Evolutionary conservation across 2,329 filamentous ascomycete species (phyloP).

Genomic region (Beauveria australis): DNA sequence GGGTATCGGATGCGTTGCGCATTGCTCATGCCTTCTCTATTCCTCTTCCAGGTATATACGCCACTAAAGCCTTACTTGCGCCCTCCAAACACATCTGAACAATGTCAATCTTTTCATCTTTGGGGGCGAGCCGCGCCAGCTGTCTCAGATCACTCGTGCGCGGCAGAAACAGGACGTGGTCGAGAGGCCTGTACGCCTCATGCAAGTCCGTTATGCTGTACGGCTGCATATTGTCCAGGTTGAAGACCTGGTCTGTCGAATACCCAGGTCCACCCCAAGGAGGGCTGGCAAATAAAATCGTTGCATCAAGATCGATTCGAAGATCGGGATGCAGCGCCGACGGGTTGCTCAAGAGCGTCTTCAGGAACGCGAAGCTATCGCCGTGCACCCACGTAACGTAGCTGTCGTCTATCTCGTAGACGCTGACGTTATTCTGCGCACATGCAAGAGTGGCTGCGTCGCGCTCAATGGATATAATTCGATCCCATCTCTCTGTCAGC

Average conservation of each 20-base stretch:
- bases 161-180: constrained; percentile 72
- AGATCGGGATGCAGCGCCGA: constrained; percentile 30
- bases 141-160: constrained; percentile 77
- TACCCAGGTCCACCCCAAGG: constrained; percentile 55
- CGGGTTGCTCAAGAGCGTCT: constrained; percentile 30
- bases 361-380: constrained; percentile 73
- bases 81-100: constrained; percentile 89
- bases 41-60: constrained; percentile 41
- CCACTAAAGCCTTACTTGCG: constrained; percentile 75
- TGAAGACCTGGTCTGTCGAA: constrained; percentile 60
- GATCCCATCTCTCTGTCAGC: constrained; percentile 66
- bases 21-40: background rate
- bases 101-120: constrained; percentile 55
- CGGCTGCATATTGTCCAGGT: constrained; percentile 79
- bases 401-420: constrained; percentile 68
- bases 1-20: background rate
- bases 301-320: constrained; percentile 30
- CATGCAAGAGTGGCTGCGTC: constrained; percentile 74
- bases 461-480: constrained; percentile 82
- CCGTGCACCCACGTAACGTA: constrained; percentile 78
- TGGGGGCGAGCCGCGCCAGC: constrained; percentile 51
- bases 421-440: constrained; percentile 80
- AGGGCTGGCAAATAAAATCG: constrained; percentile 49
- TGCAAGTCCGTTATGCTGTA: constrained; percentile 64
- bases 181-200: constrained; percentile 49